Percentiles rank a stretch among this genome's conserved stretches.
phyloP scores from a whole-genome alignment of 352 stramenopile species.

The Phytopythium ostracodes region DNA sequence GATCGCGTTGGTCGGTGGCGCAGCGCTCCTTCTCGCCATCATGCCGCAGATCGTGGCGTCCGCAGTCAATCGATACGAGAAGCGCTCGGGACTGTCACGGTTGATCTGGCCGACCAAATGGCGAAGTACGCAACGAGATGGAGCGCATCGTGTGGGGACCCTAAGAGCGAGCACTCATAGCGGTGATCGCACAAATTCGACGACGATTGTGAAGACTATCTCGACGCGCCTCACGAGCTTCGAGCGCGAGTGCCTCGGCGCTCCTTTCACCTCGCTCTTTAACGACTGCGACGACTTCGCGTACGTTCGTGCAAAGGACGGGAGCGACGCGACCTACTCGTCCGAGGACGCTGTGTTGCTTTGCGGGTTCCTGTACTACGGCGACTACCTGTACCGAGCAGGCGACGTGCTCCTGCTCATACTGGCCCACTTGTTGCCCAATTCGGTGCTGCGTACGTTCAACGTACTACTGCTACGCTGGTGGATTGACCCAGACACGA shows the following conservation, averaged over 20 bases:
- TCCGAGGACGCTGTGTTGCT: slow-evolving; percentile 24
- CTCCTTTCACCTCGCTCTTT: slow-evolving; percentile 18
- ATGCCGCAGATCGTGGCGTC: not conserved
- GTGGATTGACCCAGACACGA: not conserved
- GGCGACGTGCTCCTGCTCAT: slow-evolving; percentile 19
- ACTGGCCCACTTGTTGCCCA: slow-evolving; percentile 9
- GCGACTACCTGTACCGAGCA: slow-evolving; percentile 22
- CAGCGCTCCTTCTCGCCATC: not conserved
- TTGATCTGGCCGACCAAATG: not conserved
- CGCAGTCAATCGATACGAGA: not conserved
- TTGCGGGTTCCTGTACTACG: slow-evolving; percentile 25
- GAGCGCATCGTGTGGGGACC: not conserved
- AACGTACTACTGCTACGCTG: slow-evolving; percentile 11
- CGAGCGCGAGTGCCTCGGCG: slow-evolving; percentile 24
- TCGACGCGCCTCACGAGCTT: slow-evolving; percentile 15
- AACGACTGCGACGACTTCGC: slow-evolving; percentile 28
- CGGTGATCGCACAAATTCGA: not conserved
- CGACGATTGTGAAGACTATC: not conserved
- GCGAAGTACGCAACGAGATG: not conserved
- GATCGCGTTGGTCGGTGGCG: slow-evolving; percentile 10
- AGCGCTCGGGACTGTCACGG: not conserved
- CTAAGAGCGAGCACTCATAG: not conserved
- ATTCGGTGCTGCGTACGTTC: slow-evolving; percentile 15
- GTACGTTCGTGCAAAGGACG: slow-evolving; percentile 8
- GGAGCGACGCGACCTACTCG: slow-evolving; percentile 11